A percentile compares a stretch with the other conserved stretches of the same genome.
phyloP scores from a whole-genome alignment of 164 flowering plant genomes.

The Tinospora cordifolia region DNA sequence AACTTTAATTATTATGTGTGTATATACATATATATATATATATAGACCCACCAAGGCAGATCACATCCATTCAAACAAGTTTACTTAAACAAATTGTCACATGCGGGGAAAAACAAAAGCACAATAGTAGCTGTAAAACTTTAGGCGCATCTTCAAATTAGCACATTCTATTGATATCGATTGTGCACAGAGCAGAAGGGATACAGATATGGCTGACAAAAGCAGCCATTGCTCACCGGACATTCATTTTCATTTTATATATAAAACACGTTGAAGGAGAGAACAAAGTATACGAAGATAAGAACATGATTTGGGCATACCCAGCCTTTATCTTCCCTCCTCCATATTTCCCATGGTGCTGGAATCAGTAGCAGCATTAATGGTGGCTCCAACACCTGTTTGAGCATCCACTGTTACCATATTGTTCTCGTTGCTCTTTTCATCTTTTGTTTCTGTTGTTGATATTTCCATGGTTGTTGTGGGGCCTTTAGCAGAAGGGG shows the following conservation, averaged over 20 bases:
- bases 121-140: no score
- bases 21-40: no score
- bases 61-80: no score
- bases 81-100: no score
- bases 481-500: slow-evolving; percentile 13
- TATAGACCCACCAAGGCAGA: no score
- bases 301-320: not conserved
- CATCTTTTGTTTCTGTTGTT: slow-evolving; percentile 10
- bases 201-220: not conserved
- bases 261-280: not conserved
- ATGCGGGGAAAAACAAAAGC: no score
- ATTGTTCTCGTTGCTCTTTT: slow-evolving; percentile 7
- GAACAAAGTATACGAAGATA: not conserved
- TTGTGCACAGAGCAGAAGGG: no score
- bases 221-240: not conserved
- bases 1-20: no score
- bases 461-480: not conserved
- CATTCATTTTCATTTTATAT: not conserved
- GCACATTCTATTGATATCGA: no score
- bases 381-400: not conserved
- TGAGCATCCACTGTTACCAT: slow-evolving; percentile 13
- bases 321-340: not conserved
- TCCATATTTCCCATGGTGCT: slow-evolving; percentile 4
- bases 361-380: not conserved
- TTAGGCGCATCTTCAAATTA: no score